phyloP scores from a whole-genome alignment of 805 yeast genomes.

The Candida coquimbonensis region DNA sequence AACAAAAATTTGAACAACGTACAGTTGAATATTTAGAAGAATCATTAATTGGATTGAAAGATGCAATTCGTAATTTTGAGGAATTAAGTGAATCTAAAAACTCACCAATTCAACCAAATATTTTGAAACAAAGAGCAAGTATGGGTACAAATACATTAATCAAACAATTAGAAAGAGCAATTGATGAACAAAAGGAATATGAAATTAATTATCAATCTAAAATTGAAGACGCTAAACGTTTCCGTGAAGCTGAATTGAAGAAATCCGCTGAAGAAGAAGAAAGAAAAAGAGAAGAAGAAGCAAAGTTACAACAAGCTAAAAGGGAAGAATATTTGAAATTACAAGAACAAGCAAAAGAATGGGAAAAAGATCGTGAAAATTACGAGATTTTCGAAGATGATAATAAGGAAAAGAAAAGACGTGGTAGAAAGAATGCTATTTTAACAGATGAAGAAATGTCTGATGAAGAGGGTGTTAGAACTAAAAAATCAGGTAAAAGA shows the following conservation, averaged over 20 bases:
- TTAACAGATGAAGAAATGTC: slow-evolving; percentile 41
- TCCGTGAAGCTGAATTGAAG: slow-evolving; percentile 37
- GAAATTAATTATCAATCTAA: slow-evolving; percentile 51
- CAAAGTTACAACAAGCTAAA: slow-evolving; percentile 32
- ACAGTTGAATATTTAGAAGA: slow-evolving; percentile 51
- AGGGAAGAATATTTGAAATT: slow-evolving; percentile 41
- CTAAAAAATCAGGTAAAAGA: slow-evolving; percentile 15
- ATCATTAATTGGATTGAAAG: slow-evolving; percentile 49
- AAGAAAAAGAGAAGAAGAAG: slow-evolving; percentile 40
- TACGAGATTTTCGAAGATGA: slow-evolving; percentile 29
- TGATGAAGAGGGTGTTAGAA: slow-evolving; percentile 18
- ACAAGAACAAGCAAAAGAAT: slow-evolving; percentile 51
- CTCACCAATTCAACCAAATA: slow-evolving; percentile 76
- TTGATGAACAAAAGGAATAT: slow-evolving; percentile 65
- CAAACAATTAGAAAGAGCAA: slow-evolving; percentile 61
- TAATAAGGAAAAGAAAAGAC: slow-evolving; percentile 30
- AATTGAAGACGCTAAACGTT: slow-evolving; percentile 66
- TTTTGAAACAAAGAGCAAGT: slow-evolving; percentile 78
- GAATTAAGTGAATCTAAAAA: slow-evolving; percentile 50
- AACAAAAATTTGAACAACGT: slow-evolving; percentile 52
- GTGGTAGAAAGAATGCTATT: slow-evolving; percentile 30
- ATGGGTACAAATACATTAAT: slow-evolving; percentile 74
- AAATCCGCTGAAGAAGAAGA: slow-evolving; percentile 43
- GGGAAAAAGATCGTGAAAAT: slow-evolving; percentile 46
- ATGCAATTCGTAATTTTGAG: slow-evolving; percentile 54